A percentile compares a stretch with the other conserved stretches of the same genome.
These are phyloP conservation scores for Pseudogymnoascus sp. DNA, from an alignment of 2,329 filamentous ascomycete species.

Conservation along the genomic window DNA sequence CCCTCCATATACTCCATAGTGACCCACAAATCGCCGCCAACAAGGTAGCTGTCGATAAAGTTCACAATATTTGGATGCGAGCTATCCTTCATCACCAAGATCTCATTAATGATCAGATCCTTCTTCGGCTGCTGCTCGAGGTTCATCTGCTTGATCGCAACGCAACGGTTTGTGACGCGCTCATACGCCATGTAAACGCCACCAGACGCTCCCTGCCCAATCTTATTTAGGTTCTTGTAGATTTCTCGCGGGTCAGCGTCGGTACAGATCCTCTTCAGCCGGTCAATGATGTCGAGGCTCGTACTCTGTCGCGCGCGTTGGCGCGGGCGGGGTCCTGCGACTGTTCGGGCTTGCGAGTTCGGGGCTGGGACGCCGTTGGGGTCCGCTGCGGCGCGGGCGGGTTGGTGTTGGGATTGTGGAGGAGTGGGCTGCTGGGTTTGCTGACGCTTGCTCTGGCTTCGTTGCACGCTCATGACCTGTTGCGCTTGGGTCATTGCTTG, in stretches of 20 bases:
- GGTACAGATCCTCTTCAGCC: constrained; percentile 82
- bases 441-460: constrained; percentile 65
- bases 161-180: constrained; percentile 70
- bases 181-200: constrained; percentile 92
- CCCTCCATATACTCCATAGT: constrained; percentile 99
- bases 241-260: constrained; percentile 81
- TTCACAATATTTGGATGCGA: constrained; percentile 98
- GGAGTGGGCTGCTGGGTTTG: constrained; percentile 41
- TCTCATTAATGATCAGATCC: constrained; percentile 98
- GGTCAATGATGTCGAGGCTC: constrained; percentile 70
- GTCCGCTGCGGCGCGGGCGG: constrained; percentile 29
- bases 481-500: constrained; percentile 73
- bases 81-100: constrained; percentile 98
- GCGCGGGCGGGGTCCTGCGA: constrained; percentile 57
- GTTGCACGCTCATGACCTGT: constrained; percentile 63
- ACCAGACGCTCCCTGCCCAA: constrained; percentile 93
- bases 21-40: constrained; percentile 88
- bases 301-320: constrained; percentile 72
- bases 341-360: constrained; percentile 28
- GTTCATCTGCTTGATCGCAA: constrained; percentile 99
- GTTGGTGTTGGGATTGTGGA: constrained; percentile 45
- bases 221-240: constrained; percentile 84
- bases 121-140: constrained; percentile 98
- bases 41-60: constrained; percentile 94
- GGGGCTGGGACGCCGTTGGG: constrained; percentile 32